Evolutionary conservation across 73 alveolate species (phyloP).

Genomic region (Paramecium biaurelia): DNA sequence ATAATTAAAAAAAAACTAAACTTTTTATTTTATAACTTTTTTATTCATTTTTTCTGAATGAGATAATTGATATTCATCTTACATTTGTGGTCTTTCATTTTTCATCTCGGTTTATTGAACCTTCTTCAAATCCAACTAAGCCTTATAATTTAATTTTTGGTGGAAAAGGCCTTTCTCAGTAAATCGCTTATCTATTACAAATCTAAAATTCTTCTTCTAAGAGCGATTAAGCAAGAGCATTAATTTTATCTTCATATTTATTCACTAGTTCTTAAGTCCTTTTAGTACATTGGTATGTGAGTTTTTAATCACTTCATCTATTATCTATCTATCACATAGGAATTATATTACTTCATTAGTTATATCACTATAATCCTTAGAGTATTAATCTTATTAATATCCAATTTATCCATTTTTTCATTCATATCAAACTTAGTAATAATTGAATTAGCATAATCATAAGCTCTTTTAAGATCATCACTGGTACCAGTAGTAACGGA

Average conservation of each 20-base stretch:
- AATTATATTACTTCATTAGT: constrained; percentile 52
- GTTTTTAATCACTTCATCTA: constrained; percentile 68
- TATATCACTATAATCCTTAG: constrained; percentile 67
- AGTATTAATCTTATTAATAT: constrained; percentile 50
- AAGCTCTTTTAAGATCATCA: constrained; percentile 73
- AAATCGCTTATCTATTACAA: constrained; percentile 72
- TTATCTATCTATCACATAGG: not conserved
- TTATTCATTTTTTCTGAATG: not conserved
- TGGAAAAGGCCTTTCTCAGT: constrained; percentile 84
- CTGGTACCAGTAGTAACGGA: constrained; percentile 76
- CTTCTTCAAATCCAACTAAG: constrained; percentile 8
- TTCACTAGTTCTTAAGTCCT: constrained; percentile 65
- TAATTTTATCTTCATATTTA: not conserved
- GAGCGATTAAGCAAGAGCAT: constrained; percentile 66
- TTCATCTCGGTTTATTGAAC: not conserved
- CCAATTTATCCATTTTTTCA: constrained; percentile 64
- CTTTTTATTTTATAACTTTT: not conserved
- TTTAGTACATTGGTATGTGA: constrained; percentile 58
- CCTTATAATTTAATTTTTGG: constrained; percentile 64
- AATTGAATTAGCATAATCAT: constrained; percentile 67
- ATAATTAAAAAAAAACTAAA: too few relatives aligned
- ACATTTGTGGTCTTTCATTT: not conserved
- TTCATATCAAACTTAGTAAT: constrained; percentile 75
- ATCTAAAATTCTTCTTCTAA: constrained; percentile 75
- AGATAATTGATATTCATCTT: not conserved